phyloP scores from a whole-genome alignment of 352 stramenopile species.

The Phytophthora melonis region DNA sequence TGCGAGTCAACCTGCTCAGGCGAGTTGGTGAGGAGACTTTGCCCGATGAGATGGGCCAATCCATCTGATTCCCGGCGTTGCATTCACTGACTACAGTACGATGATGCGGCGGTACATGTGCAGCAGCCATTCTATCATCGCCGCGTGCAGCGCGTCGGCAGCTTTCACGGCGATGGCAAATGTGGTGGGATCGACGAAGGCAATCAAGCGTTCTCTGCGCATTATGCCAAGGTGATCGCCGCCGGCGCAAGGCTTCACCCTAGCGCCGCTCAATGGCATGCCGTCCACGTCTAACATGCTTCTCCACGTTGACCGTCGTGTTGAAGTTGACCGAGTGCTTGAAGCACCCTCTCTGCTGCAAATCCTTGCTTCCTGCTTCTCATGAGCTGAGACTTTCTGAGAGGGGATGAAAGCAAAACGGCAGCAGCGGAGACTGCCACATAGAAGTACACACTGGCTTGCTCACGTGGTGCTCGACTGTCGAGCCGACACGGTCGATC shows the following conservation, averaged over 20 bases:
- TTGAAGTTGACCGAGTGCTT: neutral
- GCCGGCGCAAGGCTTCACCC: neutral
- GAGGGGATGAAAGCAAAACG: neutral
- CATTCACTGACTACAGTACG: conserved; percentile 7
- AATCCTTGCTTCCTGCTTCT: neutral
- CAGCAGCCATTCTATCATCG: conserved; percentile 10
- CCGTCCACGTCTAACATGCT: neutral
- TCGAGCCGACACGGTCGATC: neutral
- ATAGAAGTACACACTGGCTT: neutral
- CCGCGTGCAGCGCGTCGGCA: conserved; percentile 23
- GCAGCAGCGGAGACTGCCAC: neutral
- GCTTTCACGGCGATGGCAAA: neutral
- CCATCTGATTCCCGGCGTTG: conserved; percentile 13
- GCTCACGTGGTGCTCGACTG: neutral
- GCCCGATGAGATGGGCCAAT: conserved; percentile 17
- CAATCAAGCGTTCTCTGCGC: neutral
- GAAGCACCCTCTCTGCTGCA: conserved; percentile 1
- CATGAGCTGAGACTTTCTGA: neutral
- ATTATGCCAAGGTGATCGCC: neutral
- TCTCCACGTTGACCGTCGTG: neutral
- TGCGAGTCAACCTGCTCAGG: neutral
- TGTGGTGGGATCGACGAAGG: neutral
- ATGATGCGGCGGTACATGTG: neutral
- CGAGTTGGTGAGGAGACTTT: neutral
- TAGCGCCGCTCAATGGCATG: neutral